These are phyloP conservation scores for Alternaria dauci DNA, from an alignment of 2,329 filamentous ascomycete genomes.

Conservation along the genomic window DNA sequence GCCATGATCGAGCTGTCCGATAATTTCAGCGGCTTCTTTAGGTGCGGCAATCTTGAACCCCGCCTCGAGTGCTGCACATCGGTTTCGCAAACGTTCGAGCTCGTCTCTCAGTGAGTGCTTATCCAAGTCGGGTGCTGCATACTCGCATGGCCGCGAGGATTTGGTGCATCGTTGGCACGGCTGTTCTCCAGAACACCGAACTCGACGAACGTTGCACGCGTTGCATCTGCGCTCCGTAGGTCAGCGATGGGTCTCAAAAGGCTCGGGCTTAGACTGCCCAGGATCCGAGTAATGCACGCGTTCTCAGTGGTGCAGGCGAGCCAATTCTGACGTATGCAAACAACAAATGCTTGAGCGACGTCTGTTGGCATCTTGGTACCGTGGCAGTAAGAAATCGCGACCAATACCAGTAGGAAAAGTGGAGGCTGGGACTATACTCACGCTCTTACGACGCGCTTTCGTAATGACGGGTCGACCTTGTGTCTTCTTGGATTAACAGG, in stretches of 20 bases:
- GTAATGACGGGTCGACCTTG: constrained; percentile 33
- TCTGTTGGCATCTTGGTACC: background rate
- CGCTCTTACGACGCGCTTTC: constrained; percentile 36
- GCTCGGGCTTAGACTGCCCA: background rate
- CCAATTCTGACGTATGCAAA: background rate
- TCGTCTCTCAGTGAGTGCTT: constrained; percentile 31
- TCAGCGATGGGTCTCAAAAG: constrained; percentile 6
- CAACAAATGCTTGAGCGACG: background rate
- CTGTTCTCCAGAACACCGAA: constrained; percentile 37
- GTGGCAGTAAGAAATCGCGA: background rate
- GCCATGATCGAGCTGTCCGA: constrained; percentile 21
- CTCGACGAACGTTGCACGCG: constrained; percentile 37
- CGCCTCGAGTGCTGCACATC: constrained; percentile 32
- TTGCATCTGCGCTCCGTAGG: constrained; percentile 31
- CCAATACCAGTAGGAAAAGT: background rate
- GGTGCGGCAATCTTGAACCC: constrained; percentile 25
- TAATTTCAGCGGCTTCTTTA: constrained; percentile 24
- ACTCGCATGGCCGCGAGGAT: constrained; percentile 32
- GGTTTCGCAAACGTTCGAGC: constrained; percentile 31
- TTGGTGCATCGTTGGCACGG: constrained; percentile 36
- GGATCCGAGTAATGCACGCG: background rate
- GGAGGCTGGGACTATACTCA: constrained; percentile 18
- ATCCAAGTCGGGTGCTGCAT: constrained; percentile 31
- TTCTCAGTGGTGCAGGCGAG: constrained; percentile 1
- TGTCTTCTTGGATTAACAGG: constrained; percentile 36